phyloP scores from a whole-genome alignment of 352 stramenopile species.

The Phytophthora tentaculata region DNA sequence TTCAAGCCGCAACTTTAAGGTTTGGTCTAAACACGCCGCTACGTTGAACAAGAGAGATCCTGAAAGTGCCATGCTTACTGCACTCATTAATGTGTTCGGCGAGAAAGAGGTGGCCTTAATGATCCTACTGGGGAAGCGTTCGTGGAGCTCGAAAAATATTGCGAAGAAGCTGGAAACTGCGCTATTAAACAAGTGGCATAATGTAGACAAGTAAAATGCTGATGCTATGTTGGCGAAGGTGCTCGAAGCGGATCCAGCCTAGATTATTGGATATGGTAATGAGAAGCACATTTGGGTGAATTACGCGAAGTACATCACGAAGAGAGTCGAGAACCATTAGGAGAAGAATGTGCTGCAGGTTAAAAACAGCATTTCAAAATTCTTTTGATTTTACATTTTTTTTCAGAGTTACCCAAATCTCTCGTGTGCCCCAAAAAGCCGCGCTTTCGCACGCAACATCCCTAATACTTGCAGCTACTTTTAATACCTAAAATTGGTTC shows the following conservation, averaged over 20 bases:
- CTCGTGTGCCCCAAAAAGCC: too few species aligned
- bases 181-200: slow-evolving; percentile 7
- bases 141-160: neutral
- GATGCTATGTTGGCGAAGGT: neutral
- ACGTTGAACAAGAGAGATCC: neutral
- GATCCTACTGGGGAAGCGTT: neutral
- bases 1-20: neutral
- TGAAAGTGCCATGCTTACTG: neutral
- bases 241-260: neutral
- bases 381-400: too few species aligned
- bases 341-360: too few species aligned
- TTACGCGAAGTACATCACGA: neutral
- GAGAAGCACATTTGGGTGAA: neutral
- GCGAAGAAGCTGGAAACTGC: slow-evolving; percentile 7
- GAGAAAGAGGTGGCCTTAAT: neutral
- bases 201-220: neutral
- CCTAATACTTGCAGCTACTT: too few species aligned
- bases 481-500: too few species aligned
- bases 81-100: neutral
- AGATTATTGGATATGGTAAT: neutral
- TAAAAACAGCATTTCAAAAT: too few species aligned
- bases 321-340: neutral
- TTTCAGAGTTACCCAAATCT: too few species aligned
- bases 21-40: neutral
- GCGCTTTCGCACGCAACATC: too few species aligned